Evolutionary conservation across 805 yeast genomes (phyloP).

Genomic region (Wickerhamomyces sydowiorum): DNA sequence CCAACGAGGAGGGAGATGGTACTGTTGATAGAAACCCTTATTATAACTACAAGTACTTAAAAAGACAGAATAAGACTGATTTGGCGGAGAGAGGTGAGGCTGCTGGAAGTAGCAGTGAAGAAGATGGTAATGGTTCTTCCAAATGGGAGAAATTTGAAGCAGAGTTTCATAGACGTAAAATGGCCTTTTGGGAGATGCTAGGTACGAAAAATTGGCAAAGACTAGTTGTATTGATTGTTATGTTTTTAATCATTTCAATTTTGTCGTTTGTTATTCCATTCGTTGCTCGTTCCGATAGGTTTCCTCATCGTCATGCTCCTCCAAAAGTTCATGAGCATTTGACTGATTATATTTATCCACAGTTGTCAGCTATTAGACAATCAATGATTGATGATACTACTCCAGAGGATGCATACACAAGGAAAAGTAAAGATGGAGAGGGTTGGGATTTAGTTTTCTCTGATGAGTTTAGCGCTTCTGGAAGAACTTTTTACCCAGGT

Average conservation of each 20-base stretch:
- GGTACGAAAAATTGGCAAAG: constrained; percentile 5
- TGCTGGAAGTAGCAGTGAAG: neutral
- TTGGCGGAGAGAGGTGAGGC: neutral
- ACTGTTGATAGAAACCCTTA: neutral
- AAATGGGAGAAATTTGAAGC: neutral
- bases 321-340: constrained; percentile 3
- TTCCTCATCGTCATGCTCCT: neutral
- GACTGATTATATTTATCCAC: constrained; percentile 35
- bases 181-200: neutral
- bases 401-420: constrained; percentile 41
- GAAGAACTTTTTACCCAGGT: constrained; percentile 41
- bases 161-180: neutral
- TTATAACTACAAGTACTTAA: neutral
- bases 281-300: neutral
- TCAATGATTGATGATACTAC: constrained; percentile 69
- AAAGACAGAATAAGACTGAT: neutral
- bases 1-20: neutral
- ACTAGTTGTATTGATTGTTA: neutral
- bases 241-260: neutral
- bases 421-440: constrained; percentile 29
- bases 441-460: constrained; percentile 38
- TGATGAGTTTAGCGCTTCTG: constrained; percentile 45
- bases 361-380: constrained; percentile 53
- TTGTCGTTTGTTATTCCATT: constrained; percentile 4
- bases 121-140: neutral